Conservation (phyloP, 805 yeast species). For the Kurtzmaniella fragi region DNA sequence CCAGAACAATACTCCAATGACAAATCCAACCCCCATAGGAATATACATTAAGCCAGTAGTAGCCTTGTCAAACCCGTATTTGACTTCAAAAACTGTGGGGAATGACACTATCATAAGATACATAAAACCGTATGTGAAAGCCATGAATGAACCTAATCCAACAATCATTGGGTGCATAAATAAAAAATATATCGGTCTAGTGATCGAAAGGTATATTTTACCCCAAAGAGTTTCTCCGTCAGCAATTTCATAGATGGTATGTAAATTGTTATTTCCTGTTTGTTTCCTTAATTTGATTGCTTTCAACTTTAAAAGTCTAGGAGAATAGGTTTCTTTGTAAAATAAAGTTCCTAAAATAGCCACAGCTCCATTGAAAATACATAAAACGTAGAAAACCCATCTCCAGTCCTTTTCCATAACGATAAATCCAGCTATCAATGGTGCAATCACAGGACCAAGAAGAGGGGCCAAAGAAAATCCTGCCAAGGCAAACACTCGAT, state of each 20-base stretch:
- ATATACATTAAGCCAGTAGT: conserved; percentile 33
- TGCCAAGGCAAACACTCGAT: conserved; percentile 30
- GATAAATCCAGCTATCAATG: conserved; percentile 32
- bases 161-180: conserved; percentile 33
- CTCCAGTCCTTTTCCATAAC: conserved; percentile 29
- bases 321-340: conserved; percentile 32
- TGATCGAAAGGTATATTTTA: conserved; percentile 19
- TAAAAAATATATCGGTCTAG: conserved; percentile 29
- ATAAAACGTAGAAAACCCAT: conserved; percentile 32
- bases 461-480: conserved; percentile 33
- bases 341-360: conserved; percentile 27
- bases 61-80: conserved; percentile 28
- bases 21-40: conserved; percentile 35
- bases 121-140: conserved; percentile 38
- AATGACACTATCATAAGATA: conserved; percentile 37
- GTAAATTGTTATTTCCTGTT: conserved; percentile 32
- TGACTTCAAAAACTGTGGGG: conserved; percentile 24
- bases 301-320: conserved; percentile 23
- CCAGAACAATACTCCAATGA: conserved; percentile 27
- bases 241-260: conserved; percentile 33
- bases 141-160: conserved; percentile 39
- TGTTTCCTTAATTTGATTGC: conserved; percentile 23
- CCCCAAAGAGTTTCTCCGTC: conserved; percentile 19
- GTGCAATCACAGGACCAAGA: conserved; percentile 35
- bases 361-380: conserved; percentile 30